Conservation (phyloP, 108 stramenopile species). For the Craspedostauros australis region DNA sequence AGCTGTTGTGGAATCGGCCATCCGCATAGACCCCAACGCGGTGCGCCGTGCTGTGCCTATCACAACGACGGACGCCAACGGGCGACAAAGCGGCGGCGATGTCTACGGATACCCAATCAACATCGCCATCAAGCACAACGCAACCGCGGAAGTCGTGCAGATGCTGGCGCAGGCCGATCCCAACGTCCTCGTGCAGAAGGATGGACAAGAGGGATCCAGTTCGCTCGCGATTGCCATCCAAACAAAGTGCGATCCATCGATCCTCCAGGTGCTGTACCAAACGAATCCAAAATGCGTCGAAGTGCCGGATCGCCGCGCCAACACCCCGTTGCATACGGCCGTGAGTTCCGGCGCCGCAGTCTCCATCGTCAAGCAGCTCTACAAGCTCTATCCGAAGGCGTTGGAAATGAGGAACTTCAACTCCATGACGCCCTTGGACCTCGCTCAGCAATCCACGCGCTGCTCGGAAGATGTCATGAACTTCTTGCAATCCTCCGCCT, state of each 20-base stretch:
- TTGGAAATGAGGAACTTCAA: constrained; percentile 34
- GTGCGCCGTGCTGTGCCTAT: constrained; percentile 25
- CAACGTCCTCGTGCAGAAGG: constrained; percentile 26
- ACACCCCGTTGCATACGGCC: constrained; percentile 39
- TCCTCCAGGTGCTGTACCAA: constrained; percentile 21
- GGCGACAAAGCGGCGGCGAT: constrained; percentile 2
- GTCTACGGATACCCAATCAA: constrained; percentile 34
- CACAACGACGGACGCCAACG: constrained; percentile 2
- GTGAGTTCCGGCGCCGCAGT: constrained; percentile 12
- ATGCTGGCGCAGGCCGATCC: constrained; percentile 29
- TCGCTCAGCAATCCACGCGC: constrained; percentile 23
- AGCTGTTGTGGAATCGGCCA: constrained; percentile 33
- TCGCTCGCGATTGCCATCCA: constrained; percentile 26
- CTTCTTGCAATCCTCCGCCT: constrained; percentile 22
- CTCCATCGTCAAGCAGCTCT: constrained; percentile 11
- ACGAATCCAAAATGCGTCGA: constrained; percentile 24
- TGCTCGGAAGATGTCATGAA: constrained; percentile 35
- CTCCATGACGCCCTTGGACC: constrained; percentile 43
- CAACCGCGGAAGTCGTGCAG: constrained; percentile 25
- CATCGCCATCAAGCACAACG: constrained; percentile 25
- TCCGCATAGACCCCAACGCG: constrained; percentile 27
- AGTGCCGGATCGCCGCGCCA: constrained; percentile 25
- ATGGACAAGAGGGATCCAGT: constrained; percentile 24
- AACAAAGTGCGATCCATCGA: not conserved
- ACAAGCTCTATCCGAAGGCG: constrained; percentile 23